phyloP scores from a whole-genome alignment of 2,329 filamentous ascomycete species.

The Lecanoromycetidae sp. region DNA sequence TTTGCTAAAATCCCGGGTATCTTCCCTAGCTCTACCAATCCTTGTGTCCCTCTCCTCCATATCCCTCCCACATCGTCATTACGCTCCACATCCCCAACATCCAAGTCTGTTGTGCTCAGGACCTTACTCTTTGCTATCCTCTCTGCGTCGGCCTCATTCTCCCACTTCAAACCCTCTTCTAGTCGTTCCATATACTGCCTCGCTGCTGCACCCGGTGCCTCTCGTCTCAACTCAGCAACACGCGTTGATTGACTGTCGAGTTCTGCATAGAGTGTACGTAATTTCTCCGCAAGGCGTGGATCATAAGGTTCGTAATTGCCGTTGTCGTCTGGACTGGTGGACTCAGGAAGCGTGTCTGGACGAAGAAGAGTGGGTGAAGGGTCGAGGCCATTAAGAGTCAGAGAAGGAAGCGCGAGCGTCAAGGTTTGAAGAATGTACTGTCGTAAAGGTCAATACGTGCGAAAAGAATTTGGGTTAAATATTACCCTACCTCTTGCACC shows the following conservation, averaged over 20 bases:
- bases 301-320: slow-evolving; percentile 38
- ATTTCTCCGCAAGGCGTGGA: slow-evolving; percentile 30
- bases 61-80: slow-evolving; percentile 21
- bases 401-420: slow-evolving; percentile 31
- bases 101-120: slow-evolving; percentile 26
- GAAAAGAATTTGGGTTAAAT: background rate
- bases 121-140: slow-evolving; percentile 53
- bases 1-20: slow-evolving; percentile 36
- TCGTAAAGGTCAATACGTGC: background rate
- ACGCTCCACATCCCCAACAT: slow-evolving; percentile 27
- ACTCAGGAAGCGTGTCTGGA: background rate
- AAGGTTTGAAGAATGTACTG: slow-evolving; percentile 36
- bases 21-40: slow-evolving; percentile 22
- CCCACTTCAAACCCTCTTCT: slow-evolving; percentile 25
- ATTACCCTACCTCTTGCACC: slow-evolving; percentile 15
- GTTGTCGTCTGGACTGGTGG: slow-evolving; percentile 19
- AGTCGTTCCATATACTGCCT: slow-evolving; percentile 28
- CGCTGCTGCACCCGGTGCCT: slow-evolving; percentile 33
- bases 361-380: slow-evolving; percentile 13
- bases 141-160: slow-evolving; percentile 28
- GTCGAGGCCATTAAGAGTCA: slow-evolving; percentile 38
- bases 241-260: slow-evolving; percentile 36
- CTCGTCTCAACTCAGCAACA: slow-evolving; percentile 34
- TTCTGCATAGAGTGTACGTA: slow-evolving; percentile 36
- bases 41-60: slow-evolving; percentile 20